phyloP scores from a whole-genome alignment of 2,329 filamentous ascomycete species.

The Colletotrichum phormii region DNA sequence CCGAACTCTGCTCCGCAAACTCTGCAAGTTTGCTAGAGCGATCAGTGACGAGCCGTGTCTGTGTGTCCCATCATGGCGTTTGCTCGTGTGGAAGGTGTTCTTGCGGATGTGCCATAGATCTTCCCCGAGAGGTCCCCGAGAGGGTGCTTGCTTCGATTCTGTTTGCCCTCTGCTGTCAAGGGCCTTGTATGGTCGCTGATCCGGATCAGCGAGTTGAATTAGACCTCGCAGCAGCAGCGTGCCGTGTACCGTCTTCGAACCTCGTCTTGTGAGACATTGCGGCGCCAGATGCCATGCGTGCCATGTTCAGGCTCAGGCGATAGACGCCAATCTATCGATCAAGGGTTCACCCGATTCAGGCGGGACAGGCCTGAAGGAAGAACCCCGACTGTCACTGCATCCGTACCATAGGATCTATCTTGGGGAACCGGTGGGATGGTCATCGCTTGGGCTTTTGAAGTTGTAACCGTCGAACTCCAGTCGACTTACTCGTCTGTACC shows the following conservation, averaged over 20 bases:
- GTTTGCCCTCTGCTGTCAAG: not conserved
- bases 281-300: conserved; percentile 1
- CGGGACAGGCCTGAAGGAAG: not conserved
- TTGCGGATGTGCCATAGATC: not conserved
- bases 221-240: conserved; percentile 13
- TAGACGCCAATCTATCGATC: not conserved
- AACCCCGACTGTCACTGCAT: not conserved
- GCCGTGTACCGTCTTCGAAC: conserved; percentile 8
- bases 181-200: conserved; percentile 2
- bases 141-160: not conserved
- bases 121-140: not conserved
- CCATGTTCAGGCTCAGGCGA: not conserved
- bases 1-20: conserved; percentile 6
- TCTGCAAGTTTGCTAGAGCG: not conserved
- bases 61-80: not conserved
- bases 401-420: not conserved
- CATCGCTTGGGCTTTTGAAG: not conserved
- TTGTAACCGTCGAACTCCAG: not conserved
- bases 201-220: conserved; percentile 1
- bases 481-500: not conserved
- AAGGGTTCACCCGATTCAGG: not conserved
- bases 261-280: not conserved
- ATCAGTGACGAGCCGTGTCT: not conserved
- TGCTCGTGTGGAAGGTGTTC: not conserved
- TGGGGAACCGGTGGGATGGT: not conserved